phyloP scores from a whole-genome alignment of 2,329 filamentous ascomycete genomes.

The Cladophialophora carrionii region DNA sequence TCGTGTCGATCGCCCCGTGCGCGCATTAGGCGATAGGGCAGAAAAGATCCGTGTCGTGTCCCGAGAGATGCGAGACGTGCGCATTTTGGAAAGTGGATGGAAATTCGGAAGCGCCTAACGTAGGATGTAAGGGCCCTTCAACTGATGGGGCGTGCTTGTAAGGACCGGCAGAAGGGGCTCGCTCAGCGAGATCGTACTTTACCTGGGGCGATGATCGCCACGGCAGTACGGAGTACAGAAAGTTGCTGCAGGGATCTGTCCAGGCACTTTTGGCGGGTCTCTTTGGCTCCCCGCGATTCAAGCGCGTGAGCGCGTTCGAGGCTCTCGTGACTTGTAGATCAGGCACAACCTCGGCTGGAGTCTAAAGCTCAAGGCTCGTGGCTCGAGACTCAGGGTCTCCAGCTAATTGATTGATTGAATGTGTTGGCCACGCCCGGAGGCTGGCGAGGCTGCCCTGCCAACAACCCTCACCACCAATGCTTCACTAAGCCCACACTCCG shows the following conservation, averaged over 20 bases:
- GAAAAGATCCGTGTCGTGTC: slow-evolving; percentile 63
- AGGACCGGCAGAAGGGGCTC: background rate
- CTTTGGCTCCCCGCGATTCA: slow-evolving; percentile 1
- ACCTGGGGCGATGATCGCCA: background rate
- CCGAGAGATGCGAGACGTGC: slow-evolving; percentile 61
- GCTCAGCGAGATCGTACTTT: background rate
- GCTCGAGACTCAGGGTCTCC: background rate
- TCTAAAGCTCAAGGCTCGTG: background rate
- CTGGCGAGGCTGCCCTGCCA: slow-evolving; percentile 6
- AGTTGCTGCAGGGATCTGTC: background rate
- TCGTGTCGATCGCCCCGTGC: slow-evolving; percentile 54
- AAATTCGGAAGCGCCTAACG: background rate
- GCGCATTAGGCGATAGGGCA: slow-evolving; percentile 46
- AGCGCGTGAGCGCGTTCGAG: no score
- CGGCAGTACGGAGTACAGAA: background rate
- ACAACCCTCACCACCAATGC: slow-evolving; percentile 2
- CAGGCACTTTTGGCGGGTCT: background rate
- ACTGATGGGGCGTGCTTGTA: background rate
- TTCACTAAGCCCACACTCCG: background rate
- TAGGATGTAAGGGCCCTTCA: background rate
- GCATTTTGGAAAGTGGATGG: slow-evolving; percentile 48
- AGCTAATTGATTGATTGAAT: background rate
- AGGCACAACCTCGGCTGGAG: slow-evolving; percentile 18
- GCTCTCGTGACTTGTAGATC: no score
- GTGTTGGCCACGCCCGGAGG: background rate